Percentiles rank a stretch among this genome's conserved stretches.
phyloP scores from a whole-genome alignment of 306 rosid species.

The Sesbania bispinosa region DNA sequence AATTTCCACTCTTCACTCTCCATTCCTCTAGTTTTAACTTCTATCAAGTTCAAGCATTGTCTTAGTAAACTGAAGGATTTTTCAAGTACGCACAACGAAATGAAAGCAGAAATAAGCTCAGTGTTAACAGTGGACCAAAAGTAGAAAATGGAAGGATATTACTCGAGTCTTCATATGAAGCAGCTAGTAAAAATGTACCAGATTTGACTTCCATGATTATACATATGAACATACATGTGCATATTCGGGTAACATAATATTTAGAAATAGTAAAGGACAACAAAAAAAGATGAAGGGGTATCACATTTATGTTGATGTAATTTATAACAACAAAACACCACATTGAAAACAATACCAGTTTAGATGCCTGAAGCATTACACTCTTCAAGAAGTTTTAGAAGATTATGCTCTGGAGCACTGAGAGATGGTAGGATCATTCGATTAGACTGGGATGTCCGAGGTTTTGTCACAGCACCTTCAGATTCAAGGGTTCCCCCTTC shows the following conservation, averaged over 20 bases:
- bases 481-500: constrained; percentile 54
- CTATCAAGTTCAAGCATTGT: constrained; percentile 2
- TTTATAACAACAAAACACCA: constrained; percentile 22
- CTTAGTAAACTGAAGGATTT: constrained; percentile 12
- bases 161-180: constrained; percentile 15
- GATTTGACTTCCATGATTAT: constrained; percentile 25
- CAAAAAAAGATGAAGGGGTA: background rate
- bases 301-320: constrained; percentile 14
- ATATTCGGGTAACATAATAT: constrained; percentile 1
- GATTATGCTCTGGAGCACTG: constrained; percentile 90
- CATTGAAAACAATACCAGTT: constrained; percentile 35
- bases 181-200: constrained; percentile 4
- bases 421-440: constrained; percentile 79
- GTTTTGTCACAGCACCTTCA: constrained; percentile 40
- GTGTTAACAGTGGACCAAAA: background rate
- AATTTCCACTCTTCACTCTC: background rate
- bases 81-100: background rate
- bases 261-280: background rate
- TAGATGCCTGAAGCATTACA: constrained; percentile 74
- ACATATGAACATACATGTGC: constrained; percentile 27
- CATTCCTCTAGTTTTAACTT: background rate
- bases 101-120: constrained; percentile 11
- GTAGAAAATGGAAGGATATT: constrained; percentile 1
- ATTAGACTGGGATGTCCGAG: constrained; percentile 47
- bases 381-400: constrained; percentile 85